A percentile compares a stretch with the other conserved stretches of the same genome.
These are phyloP conservation scores for Euphorbia peplus DNA, from an alignment of 345 rosid genomes.

Conservation along the genomic window DNA sequence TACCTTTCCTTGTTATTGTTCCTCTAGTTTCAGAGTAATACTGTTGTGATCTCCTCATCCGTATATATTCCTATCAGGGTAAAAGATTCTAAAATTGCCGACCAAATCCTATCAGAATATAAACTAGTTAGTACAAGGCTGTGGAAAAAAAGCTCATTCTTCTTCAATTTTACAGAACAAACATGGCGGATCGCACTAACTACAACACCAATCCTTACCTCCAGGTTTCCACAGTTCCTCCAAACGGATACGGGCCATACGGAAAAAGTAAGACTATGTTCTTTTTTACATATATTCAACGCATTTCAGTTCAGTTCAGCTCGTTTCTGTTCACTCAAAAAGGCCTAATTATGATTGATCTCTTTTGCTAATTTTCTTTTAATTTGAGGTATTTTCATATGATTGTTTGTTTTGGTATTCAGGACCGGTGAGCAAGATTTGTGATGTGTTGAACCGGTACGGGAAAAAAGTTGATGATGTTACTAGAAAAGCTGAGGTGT, in stretches of 20 bases:
- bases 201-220: constrained; percentile 42
- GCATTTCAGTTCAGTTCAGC: no score
- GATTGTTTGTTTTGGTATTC: constrained; percentile 5
- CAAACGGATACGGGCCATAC: constrained; percentile 24
- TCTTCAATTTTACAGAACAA: background rate
- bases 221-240: constrained; percentile 29
- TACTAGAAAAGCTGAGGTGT: constrained; percentile 49
- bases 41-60: background rate
- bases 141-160: background rate
- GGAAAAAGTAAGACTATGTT: constrained; percentile 38
- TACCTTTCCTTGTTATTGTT: constrained; percentile 10
- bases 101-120: constrained; percentile 7
- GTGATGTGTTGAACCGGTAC: constrained; percentile 48
- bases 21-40: background rate
- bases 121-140: no score
- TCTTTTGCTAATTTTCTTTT: background rate
- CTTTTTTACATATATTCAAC: no score
- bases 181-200: constrained; percentile 12
- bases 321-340: no score
- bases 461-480: constrained; percentile 60
- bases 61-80: background rate
- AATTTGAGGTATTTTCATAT: background rate
- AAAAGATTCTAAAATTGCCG: constrained; percentile 1
- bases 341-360: no score
- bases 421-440: constrained; percentile 54